Evolutionary conservation across 495 filamentous ascomycete genomes (phyloP), one percentile per base, ranked within the genome.

Genomic region (Lepidopterella palustris): DNA sequence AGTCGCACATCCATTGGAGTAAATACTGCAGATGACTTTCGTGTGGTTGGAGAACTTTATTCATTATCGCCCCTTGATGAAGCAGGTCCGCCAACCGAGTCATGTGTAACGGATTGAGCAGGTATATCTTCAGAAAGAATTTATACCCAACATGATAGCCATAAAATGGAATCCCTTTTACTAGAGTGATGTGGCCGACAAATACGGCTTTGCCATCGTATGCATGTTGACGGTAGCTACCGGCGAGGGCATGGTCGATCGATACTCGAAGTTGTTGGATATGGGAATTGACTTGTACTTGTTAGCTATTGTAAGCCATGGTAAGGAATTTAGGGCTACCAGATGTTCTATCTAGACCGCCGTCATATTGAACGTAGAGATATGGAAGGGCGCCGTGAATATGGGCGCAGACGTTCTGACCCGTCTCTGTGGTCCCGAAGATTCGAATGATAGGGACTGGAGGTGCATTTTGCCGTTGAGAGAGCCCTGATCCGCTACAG

Each of bases 1-100:
- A 97, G 69, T 98, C 95, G 63, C 86, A 87, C 92, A 97, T 96
- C 83, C 95, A 97, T 75, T 97, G 95, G 1, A 92, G 80, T 8
- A 96, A 73, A 72, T 87, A 97, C 71, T 95, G 87, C 42, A 97
- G 71, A 72, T 97, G 95, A 49, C 87, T 90, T 72, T 98, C 93
- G 69, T 91, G 93, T 2, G 93, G 92, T 65, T 98, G 93, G 31
- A 97, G 84, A 9, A 80, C 76, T 47, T 78, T 83, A 66, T 87
- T 86, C 83, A 97, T 82, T 47, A 98, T 82, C 11, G 84, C 84
- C 24, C 92, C 93, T 70, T 95, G 89, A 24, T 87, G 84, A 31
- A 98, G 76, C 29, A 97, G 80, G 59, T 96, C 90, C 18, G 86
- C 85, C 51, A 97, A 77, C 13, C 92, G 81, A 29, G 82, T 90